Base-by-base conservation (phyloP, 331 rosid species). In the Arachis monticola region DNA sequence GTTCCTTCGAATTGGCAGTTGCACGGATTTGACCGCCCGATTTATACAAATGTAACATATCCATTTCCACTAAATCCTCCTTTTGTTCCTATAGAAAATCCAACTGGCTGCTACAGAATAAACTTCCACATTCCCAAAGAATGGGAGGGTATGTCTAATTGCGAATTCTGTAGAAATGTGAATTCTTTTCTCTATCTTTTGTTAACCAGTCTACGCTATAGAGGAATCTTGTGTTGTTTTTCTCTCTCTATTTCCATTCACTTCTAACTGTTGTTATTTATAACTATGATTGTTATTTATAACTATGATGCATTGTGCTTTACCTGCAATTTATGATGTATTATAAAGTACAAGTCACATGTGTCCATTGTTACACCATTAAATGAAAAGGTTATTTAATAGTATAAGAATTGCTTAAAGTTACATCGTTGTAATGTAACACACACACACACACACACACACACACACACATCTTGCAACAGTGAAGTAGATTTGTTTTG, bases 1-100 rank as follows among this genome's bases (percentile, higher is more conserved):
- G 99, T 94, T 86, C 99, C 97, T 82, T 92, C 99, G 8, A 94
- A 92, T 82, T 94, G 99, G 99, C 97, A 94, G 77, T 46, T 92
- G 86, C 97, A 90, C 75, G 97, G 97, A 31, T 94, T 86, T 80
- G 99, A 94, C 79, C 57, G 64, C 80, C 99, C 99, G 13, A 94
- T 94, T 75, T 92, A 94, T 77, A 87, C 99, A n/a, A 94, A 94
- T 40, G 11, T 64, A 6, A 59, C 14, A 2, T 92, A 94, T 85
- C 97, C 99, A 51, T 90, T 94, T 82, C 92, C 97, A 27, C 52
- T 94, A 44, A 86, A 94, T 80, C 99, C 99, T 74, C 99, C 99
- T 35, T 77, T 32, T 27, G 83, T 94, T 80, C 90, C 87, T 1
- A 42, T 5, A 69, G 96, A 87, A 48, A 94, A 94, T 81, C 99